phyloP scores from a whole-genome alignment of 257 asterid genomes.

The Solanum ossicruentum region DNA sequence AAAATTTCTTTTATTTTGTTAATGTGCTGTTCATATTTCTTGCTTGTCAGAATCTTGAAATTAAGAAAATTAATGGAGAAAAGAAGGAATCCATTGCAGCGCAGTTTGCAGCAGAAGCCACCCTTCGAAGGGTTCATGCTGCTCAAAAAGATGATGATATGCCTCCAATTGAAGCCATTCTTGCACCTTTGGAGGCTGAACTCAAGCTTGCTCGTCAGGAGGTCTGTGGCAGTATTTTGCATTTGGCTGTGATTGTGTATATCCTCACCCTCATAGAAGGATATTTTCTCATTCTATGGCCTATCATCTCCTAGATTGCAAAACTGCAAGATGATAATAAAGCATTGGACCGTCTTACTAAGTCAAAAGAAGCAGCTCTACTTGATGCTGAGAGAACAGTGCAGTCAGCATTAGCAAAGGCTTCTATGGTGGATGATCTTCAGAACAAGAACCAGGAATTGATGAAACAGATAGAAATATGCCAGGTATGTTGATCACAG shows the following conservation, averaged over 20 bases:
- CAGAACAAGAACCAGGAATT: constrained; percentile 95
- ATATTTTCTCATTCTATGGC: not conserved
- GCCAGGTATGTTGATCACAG: constrained; percentile 46
- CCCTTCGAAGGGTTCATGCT: constrained; percentile 94
- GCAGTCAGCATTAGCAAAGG: constrained; percentile 85
- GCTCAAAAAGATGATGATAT: constrained; percentile 96
- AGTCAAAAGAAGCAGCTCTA: constrained; percentile 96
- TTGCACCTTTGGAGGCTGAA: constrained; percentile 97
- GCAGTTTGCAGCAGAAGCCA: constrained; percentile 99
- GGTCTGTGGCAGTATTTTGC: constrained; percentile 31
- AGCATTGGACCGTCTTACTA: constrained; percentile 91
- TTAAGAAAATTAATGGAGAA: constrained; percentile 89
- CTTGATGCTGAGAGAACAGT: constrained; percentile 96
- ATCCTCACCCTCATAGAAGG: not conserved
- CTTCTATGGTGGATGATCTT: constrained; percentile 98
- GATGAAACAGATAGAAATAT: constrained; percentile 95
- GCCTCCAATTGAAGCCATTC: constrained; percentile 98
- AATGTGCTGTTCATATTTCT: not conserved
- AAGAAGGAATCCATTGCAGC: constrained; percentile 98
- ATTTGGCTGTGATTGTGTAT: not conserved
- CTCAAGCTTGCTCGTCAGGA: constrained; percentile 94
- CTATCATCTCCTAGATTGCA: constrained; percentile 46
- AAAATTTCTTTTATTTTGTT: not conserved
- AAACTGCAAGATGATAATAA: constrained; percentile 95
- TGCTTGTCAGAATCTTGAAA: constrained; percentile 76